Percentiles rank a stretch among this genome's conserved stretches.
phyloP scores from a whole-genome alignment of 257 asterid species.

The Lantana camara region DNA sequence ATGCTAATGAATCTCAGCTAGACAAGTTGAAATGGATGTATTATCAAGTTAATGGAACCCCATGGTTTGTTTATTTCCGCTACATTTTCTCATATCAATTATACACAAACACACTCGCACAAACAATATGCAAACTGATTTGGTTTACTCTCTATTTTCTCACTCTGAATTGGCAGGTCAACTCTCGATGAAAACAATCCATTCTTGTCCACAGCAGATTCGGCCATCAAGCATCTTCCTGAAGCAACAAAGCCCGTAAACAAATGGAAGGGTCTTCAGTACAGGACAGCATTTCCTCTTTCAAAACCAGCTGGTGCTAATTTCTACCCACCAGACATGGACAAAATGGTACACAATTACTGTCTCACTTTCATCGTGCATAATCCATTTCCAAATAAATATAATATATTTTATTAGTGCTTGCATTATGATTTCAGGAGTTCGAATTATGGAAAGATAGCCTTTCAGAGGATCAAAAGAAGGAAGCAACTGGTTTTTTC shows the following conservation, averaged over 20 bases:
- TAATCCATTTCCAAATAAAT: no score
- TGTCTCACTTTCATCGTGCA: no score
- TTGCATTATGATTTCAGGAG: no score
- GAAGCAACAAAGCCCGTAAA: conserved; percentile 69
- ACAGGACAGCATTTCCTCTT: conserved; percentile 74
- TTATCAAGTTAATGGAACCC: conserved; percentile 77
- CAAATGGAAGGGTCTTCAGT: conserved; percentile 90
- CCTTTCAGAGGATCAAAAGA: conserved; percentile 74
- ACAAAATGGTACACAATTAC: conserved; percentile 66
- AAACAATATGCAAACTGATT: conserved; percentile 1
- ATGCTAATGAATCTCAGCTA: conserved; percentile 64
- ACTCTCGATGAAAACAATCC: conserved; percentile 86
- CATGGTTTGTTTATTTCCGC: conserved; percentile 61
- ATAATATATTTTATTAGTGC: no score
- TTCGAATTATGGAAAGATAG: conserved; percentile 82
- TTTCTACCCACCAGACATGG: conserved; percentile 96
- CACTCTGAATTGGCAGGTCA: conserved; percentile 61
- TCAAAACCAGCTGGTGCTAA: conserved; percentile 85
- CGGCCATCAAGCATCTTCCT: conserved; percentile 72
- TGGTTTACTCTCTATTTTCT: conserved; percentile 20
- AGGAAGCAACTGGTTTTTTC: conserved; percentile 84
- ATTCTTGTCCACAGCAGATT: conserved; percentile 90
- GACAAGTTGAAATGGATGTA: conserved; percentile 82
- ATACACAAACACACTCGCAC: no score
- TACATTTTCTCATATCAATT: conserved; percentile 24